Percentiles rank a stretch among this genome's conserved stretches.
phyloP scores from a whole-genome alignment of 495 filamentous ascomycete genomes.

The Talaromyces stipitatus region DNA sequence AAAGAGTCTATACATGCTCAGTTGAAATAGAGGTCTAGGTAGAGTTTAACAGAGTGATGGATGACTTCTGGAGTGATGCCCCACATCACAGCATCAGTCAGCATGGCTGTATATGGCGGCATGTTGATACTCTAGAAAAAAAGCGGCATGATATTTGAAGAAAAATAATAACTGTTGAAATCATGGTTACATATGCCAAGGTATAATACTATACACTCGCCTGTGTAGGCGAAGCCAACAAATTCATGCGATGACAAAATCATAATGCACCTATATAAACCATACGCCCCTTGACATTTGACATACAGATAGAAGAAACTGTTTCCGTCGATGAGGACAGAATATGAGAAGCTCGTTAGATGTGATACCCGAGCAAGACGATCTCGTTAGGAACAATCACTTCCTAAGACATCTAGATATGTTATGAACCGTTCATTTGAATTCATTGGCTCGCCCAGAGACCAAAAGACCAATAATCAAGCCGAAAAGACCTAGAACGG shows the following conservation, averaged over 20 bases:
- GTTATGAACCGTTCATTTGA: conserved; percentile 34
- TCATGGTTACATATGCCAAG: background rate
- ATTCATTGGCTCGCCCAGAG: conserved; percentile 70
- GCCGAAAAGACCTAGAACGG: conserved; percentile 94
- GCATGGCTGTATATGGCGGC: background rate
- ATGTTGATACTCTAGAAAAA: no score
- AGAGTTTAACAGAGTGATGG: background rate
- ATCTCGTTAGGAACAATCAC: background rate
- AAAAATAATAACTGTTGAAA: background rate
- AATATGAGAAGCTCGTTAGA: background rate
- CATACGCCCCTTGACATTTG: conserved; percentile 2
- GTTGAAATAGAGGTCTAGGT: background rate
- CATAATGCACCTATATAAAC: conserved; percentile 1
- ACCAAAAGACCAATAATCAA: conserved; percentile 90
- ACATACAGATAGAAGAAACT: background rate
- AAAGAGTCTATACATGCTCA: background rate
- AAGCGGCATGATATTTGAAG: background rate
- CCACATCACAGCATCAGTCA: background rate
- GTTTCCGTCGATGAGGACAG: background rate
- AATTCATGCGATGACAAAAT: conserved; percentile 3
- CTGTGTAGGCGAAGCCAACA: conserved; percentile 1
- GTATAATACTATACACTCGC: conserved; percentile 5
- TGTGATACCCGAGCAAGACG: background rate
- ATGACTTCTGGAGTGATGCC: background rate
- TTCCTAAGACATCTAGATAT: background rate